Evolutionary conservation across 306 rosid genomes (phyloP), one percentile per base, ranked within the genome.

Genomic region (Vicia villosa): DNA sequence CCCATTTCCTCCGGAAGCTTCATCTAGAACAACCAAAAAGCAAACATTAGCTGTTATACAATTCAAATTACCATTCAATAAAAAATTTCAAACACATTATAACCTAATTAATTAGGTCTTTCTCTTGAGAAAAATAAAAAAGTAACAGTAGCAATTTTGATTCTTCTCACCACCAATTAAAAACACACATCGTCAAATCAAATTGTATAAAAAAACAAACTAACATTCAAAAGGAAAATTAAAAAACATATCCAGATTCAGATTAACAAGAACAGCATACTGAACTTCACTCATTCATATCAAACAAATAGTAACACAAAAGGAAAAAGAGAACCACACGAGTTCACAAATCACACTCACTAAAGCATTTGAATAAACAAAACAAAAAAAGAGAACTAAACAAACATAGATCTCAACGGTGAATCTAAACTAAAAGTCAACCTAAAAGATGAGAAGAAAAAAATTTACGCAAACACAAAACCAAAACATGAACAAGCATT

Each of bases 1-100:
- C 60, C 73, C 82, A 57, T 78, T 81, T 68, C 86, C 89, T 63
- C 80, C 80, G 0, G 74, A 66, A 24, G 85, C 82, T 72, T 85
- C 89, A 83, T 70, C 89, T 84, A 74, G 19, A 58, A 83, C 34
- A 51, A 62, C 37, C 75, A 81, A 57, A 83, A 46, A 24, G 34
- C 61, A 66, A 66, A 9, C 14, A 32, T 81, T 73, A 70, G 76
- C 28, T n/a, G 37, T 6, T 14, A 21, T 8, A 24, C 26, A n/a
- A 67, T 47, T 26, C 72, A 61, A 19, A 43, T 38, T 45, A 21
- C 51, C 37, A 20, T 66, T 37, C 12, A 28, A 17, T n/a, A 32
- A 47, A 56, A 37, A 28, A 4, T 8, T 10, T 12, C 28, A 26
- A 55, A 19, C 5, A 45, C 10, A 34, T 28, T 0, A 1, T 0